These are phyloP conservation scores for Haematococcus lacustris DNA, from an alignment of 139 green algal species.

Conservation along the genomic window DNA sequence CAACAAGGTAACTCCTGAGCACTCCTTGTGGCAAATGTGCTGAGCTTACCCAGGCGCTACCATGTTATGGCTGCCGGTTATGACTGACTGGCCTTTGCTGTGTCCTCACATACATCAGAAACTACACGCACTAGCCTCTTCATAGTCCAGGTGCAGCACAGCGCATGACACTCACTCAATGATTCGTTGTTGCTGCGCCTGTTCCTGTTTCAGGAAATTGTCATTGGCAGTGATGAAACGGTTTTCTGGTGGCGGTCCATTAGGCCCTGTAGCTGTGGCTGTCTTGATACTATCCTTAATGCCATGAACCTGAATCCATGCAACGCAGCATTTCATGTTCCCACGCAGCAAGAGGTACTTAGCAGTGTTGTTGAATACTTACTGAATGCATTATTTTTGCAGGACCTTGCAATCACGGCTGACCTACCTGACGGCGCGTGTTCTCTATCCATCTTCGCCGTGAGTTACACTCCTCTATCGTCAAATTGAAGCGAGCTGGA, in stretches of 20 bases:
- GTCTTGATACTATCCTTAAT: neutral
- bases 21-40: neutral
- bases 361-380: neutral
- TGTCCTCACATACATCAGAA: too few species aligned
- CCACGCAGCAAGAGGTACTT: conserved; percentile 8
- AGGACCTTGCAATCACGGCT: too few species aligned
- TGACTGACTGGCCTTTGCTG: too few species aligned
- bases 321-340: too few species aligned
- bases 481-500: conserved; percentile 65
- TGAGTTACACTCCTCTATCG: conserved; percentile 54
- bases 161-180: neutral
- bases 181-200: neutral
- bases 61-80: too few species aligned
- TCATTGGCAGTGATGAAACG: neutral
- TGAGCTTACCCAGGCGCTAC: neutral
- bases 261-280: neutral
- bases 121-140: neutral
- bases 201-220: neutral
- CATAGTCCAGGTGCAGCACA: neutral
- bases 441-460: conserved; percentile 60
- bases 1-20: too few species aligned
- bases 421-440: conserved; percentile 44
- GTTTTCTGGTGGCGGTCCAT: neutral
- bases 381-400: neutral
- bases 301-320: neutral